Base-by-base conservation (phyloP, 768 basidiomycete genomes). In the Gloeostereum incarnatum region DNA sequence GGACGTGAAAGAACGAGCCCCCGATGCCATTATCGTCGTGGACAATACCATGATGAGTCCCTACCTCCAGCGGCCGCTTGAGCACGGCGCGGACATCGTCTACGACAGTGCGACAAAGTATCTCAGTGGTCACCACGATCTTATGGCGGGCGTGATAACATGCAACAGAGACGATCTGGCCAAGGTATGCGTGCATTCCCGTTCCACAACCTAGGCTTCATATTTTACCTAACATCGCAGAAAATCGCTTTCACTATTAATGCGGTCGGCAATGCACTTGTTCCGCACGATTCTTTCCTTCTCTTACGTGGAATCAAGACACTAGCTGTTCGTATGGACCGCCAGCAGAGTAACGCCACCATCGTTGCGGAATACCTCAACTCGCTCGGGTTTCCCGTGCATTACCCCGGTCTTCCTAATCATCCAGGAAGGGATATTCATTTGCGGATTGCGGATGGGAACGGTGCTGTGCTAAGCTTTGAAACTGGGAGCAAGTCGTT, bases 31-130 rank as follows among this genome's bases (percentile, higher is more conserved):
- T 48, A 64, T 93, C 38, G 85, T 93, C 25, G 90, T 91, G 16
- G 96, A 98, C 58, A 98, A 99, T 56, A 98, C 96, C 43, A 98
- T 98, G 96, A 97, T 98, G 94, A 96, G 92, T 54, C 94, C 96
- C 11, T 98, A 97, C 60, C 69, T 98, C 6, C 92, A 94, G 55
- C 67, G 93, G 41, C 96, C 96, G 8, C 73, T 98, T 25, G 91
- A 98, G 52, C 83, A 96, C 40, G 96, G 94, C 11, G 89, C 89
- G 34, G 96, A 99, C 55, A 78, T 99, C 39, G 93, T 97, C 6
- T 99, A 99, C 52, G 96, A 99, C 59, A 93, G 90, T 42, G 96
- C 81, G 7, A 98, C 96, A 17, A 99, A 99, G 56, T 98, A 98
- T 59, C 71, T 99, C 32, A 91, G 87, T 41, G 96, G 96, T 6